These are phyloP conservation scores for Babesia bigemina DNA, from an alignment of 169 alveolate species.

Conservation along the genomic window DNA sequence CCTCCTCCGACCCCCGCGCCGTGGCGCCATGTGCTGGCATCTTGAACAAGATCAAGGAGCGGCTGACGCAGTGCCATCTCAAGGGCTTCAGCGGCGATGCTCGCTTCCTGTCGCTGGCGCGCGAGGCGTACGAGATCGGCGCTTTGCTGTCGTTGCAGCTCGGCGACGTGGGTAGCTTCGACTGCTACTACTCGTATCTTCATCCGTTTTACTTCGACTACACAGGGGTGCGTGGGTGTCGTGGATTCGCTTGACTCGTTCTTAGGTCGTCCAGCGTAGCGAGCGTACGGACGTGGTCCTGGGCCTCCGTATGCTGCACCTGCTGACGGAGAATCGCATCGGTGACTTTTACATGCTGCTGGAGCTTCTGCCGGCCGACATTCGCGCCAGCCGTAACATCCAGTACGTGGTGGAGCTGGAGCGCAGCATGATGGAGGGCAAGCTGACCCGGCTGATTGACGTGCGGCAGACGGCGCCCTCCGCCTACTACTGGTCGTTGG, in stretches of 20 bases:
- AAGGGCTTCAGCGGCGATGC: not conserved
- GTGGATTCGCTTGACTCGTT: not conserved
- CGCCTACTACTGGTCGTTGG: constrained; percentile 51
- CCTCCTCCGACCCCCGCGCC: constrained; percentile 14
- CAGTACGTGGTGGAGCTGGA: constrained; percentile 71
- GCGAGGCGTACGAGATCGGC: constrained; percentile 55
- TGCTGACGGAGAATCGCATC: constrained; percentile 70
- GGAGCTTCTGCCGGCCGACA: constrained; percentile 60
- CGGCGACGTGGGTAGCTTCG: constrained; percentile 44
- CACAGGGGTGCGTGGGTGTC: constrained; percentile 4
- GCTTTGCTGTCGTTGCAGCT: constrained; percentile 33
- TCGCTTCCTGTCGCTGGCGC: constrained; percentile 17
- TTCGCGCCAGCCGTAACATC: constrained; percentile 37
- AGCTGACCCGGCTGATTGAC: constrained; percentile 54
- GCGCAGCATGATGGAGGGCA: constrained; percentile 78
- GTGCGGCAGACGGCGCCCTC: constrained; percentile 38
- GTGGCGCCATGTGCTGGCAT: constrained; percentile 16
- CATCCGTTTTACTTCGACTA: constrained; percentile 61
- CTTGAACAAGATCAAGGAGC: constrained; percentile 35
- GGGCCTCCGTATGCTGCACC: constrained; percentile 71
- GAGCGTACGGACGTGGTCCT: constrained; percentile 57
- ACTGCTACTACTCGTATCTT: constrained; percentile 43
- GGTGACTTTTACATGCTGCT: constrained; percentile 77
- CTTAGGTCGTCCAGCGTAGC: constrained; percentile 54
- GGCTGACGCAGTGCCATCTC: constrained; percentile 18